These are phyloP conservation scores for Gossypium lobatum DNA, from an alignment of 441 rosid genomes.

Conservation along the genomic window DNA sequence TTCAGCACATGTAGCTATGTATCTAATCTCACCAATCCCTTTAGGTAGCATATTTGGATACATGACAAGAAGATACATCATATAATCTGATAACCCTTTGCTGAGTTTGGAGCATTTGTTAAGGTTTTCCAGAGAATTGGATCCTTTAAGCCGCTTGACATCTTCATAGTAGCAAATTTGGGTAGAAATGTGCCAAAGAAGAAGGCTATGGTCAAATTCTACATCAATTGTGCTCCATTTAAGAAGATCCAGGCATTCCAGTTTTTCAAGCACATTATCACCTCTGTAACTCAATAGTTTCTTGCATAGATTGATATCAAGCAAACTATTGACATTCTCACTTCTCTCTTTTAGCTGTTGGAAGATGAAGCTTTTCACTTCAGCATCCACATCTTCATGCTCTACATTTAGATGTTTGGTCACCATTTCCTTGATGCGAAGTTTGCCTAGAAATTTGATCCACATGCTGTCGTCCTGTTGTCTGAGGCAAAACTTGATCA, in stretches of 20 bases:
- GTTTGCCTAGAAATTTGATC: neutral
- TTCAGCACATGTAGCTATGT: conserved; percentile 23
- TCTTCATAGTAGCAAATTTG: conserved; percentile 28
- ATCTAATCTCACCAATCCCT: conserved; percentile 39
- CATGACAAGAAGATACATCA: conserved; percentile 37
- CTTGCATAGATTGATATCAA: neutral
- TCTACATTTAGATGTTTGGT: neutral
- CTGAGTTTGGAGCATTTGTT: conserved; percentile 18
- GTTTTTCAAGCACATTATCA: conserved; percentile 11
- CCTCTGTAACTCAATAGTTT: conserved; percentile 25
- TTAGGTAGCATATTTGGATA: conserved; percentile 33
- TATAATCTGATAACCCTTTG: conserved; percentile 37
- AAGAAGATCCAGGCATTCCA: neutral
- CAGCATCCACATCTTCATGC: conserved; percentile 4
- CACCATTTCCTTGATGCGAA: neutral
- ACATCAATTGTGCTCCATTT: conserved; percentile 18
- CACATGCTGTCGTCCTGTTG: neutral
- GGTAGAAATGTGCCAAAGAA: conserved; percentile 44
- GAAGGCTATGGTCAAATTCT: conserved; percentile 40
- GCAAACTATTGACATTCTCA: neutral
- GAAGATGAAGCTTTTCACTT: conserved; percentile 19
- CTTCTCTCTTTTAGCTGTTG: neutral
- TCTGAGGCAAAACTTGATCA: conserved; percentile 25
- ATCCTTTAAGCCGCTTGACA: neutral
- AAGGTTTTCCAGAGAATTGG: neutral